phyloP scores from a whole-genome alignment of 331 rosid genomes.

The Telfairia occidentalis region DNA sequence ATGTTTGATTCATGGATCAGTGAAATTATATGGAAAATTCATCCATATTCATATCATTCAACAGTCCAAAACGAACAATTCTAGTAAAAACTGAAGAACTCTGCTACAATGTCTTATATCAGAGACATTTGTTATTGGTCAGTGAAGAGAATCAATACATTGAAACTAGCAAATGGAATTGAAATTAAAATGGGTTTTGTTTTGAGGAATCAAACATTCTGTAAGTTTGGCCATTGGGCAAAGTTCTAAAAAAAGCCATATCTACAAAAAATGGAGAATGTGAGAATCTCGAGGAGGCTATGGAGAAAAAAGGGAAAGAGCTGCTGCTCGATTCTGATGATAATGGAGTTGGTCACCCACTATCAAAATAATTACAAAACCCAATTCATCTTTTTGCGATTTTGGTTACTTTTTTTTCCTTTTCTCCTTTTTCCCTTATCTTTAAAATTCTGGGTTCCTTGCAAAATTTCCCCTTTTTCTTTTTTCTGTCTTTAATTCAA shows the following conservation, averaged over 20 bases:
- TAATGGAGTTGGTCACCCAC: constrained; percentile 75
- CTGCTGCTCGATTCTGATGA: constrained; percentile 41
- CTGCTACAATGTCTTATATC: neutral
- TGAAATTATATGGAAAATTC: neutral
- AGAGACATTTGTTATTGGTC: neutral
- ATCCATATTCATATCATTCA: neutral
- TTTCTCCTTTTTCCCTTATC: neutral
- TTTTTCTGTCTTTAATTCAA: neutral
- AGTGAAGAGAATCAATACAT: constrained; percentile 2
- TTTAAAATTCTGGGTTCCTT: neutral
- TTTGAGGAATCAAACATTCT: constrained; percentile 54
- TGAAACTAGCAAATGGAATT: constrained; percentile 2
- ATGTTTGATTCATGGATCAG: neutral
- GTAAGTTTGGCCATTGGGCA: constrained; percentile 55
- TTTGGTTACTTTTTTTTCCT: neutral
- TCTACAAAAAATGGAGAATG: constrained; percentile 41
- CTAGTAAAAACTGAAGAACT: neutral
- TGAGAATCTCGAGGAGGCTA: constrained; percentile 69
- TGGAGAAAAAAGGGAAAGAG: constrained; percentile 16
- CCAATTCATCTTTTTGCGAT: constrained; percentile 28
- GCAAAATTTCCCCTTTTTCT: neutral
- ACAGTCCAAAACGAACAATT: neutral
- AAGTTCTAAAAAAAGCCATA: constrained; percentile 26
- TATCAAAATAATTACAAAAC: constrained; percentile 17
- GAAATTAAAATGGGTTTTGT: neutral